Evolutionary conservation across 495 filamentous ascomycete species (phyloP), one percentile per base, ranked within the genome.

Genomic region (Aspergillus ostianus): DNA sequence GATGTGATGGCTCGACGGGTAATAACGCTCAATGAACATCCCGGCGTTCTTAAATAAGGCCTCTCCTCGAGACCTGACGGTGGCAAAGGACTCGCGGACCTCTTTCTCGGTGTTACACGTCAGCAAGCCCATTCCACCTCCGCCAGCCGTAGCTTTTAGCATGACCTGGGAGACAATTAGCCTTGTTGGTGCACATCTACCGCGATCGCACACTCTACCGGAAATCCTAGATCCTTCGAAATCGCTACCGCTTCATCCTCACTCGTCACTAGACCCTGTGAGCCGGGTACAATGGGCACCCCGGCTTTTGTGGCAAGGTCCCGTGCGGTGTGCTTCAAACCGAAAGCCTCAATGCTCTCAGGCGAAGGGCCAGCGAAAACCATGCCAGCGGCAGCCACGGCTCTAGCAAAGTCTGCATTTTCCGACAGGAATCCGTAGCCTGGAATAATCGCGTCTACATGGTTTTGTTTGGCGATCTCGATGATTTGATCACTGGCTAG

Each of bases 371-470:
- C 85, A 12, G 80, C 76, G 63, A 82, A 87, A 0, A 70, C 72
- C 58, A 87, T 67, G 0, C 81, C 84, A n/a, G 80, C 79, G 20
- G 69, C 61, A 10, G 66, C 59, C 8, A 82, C 77, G 0, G 70
- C 59, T 50, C 70, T 58, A 0, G 85, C 84, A 63, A 87, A 87
- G 30, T 79, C 76, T 3, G 75, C 75, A 70, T 87, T 87, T 50
- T 87, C 85, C 4, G 76, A 81, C 21, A 87, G 66, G 55, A 85
- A 86, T 0, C 82, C 82, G 72, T 85, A 85, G 13, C 82, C 82
- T 5, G 82, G 82, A 51, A 83, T 82, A 45, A 84, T 78, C 26
- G 79, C 81, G 58, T 84, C 68, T 1, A 61, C 79, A 19, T 72
- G 53, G 23, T 72, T 57, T 15, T 60, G 60, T 44, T 77, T 76